These are phyloP conservation scores for Besnoitia besnoiti DNA, from an alignment of 169 alveolate species.

Conservation along the genomic window DNA sequence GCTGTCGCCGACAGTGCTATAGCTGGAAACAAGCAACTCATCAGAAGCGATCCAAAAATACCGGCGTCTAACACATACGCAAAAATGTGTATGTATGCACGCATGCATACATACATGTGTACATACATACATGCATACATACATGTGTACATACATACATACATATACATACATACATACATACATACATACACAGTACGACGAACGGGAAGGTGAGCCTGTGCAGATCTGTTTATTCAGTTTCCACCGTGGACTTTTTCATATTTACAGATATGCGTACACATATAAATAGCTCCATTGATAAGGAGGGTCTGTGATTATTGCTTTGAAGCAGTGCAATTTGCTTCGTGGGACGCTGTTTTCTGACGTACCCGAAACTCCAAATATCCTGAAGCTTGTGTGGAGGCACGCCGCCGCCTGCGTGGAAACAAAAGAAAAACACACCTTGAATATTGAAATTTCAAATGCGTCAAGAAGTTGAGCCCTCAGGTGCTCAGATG, in stretches of 20 bases:
- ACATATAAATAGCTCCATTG: neutral
- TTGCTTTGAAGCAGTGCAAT: too few species aligned
- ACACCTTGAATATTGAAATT: too few species aligned
- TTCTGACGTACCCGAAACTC: constrained; percentile 30
- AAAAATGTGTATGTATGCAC: neutral
- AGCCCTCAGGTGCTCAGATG: too few species aligned
- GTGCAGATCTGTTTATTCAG: too few species aligned
- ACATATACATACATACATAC: neutral
- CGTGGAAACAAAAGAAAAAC: neutral
- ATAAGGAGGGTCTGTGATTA: too few species aligned
- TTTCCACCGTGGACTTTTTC: too few species aligned
- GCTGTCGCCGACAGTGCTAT: constrained; percentile 49
- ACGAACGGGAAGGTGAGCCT: too few species aligned
- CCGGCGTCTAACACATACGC: neutral
- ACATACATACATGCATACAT: neutral
- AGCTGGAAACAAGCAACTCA: neutral
- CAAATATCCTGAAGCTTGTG: constrained; percentile 30
- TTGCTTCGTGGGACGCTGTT: neutral
- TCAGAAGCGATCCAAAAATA: neutral
- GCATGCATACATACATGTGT: neutral
- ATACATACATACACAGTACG: neutral
- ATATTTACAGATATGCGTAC: neutral
- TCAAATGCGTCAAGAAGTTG: too few species aligned
- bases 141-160: neutral
- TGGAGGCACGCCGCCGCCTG: constrained; percentile 61